phyloP scores from a whole-genome alignment of 1,139 yeast species.

The Magnusiomyces tetraspermus region DNA sequence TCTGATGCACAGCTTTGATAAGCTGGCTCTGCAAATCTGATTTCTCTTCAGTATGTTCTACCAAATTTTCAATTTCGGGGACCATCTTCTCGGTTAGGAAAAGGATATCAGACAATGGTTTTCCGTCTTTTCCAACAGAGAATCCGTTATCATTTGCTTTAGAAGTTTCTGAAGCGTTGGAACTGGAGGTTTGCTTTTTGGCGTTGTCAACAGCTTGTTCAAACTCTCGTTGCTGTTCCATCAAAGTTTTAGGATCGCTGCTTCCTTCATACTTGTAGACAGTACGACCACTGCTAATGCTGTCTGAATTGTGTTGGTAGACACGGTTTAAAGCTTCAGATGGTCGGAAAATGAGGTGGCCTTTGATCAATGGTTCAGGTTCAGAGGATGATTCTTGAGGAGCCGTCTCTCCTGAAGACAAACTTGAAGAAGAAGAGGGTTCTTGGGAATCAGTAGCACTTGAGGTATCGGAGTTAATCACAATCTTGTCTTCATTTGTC shows the following conservation, averaged over 20 bases:
- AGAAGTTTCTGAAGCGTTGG: no score
- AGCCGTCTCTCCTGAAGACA: no score
- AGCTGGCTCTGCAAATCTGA: not conserved
- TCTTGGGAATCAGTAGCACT: not conserved
- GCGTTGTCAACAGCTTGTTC: not conserved
- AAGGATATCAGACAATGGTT: not conserved
- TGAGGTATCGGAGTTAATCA: no score
- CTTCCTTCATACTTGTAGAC: not conserved
- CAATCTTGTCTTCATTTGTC: slow-evolving; percentile 25
- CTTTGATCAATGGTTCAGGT: not conserved
- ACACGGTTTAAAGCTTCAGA: not conserved
- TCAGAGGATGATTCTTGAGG: not conserved
- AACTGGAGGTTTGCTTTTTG: not conserved
- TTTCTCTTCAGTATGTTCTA: not conserved
- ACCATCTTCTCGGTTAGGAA: not conserved
- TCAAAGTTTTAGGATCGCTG: not conserved
- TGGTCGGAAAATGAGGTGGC: slow-evolving; percentile 1
- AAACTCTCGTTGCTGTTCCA: not conserved
- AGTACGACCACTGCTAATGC: not conserved
- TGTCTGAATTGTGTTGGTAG: not conserved
- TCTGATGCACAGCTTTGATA: not conserved
- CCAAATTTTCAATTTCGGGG: not conserved
- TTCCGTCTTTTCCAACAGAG: no score
- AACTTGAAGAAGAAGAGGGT: not conserved
- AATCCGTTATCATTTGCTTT: no score